phyloP scores from a whole-genome alignment of 129 eudicot species.

The Helianthus tuberosus region DNA sequence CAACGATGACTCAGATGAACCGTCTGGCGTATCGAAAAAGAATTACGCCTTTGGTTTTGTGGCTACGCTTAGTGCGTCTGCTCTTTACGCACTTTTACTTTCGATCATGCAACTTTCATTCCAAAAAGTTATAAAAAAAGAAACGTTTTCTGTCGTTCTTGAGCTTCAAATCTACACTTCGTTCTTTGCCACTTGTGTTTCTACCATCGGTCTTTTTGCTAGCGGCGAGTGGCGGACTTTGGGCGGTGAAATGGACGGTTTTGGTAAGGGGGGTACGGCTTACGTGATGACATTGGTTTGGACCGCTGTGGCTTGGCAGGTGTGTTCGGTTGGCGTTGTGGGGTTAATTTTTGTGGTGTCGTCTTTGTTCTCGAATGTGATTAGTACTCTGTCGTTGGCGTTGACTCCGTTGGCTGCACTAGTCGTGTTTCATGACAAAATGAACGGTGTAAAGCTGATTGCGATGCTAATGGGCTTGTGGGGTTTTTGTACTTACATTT shows the following conservation, averaged over 20 bases:
- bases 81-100: constrained; percentile 69
- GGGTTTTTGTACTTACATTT: constrained; percentile 80
- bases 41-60: constrained; percentile 64
- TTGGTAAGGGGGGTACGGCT: constrained; percentile 51
- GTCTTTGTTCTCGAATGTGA: constrained; percentile 78
- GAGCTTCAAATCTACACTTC: constrained; percentile 83
- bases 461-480: constrained; percentile 80
- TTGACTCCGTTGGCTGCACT: constrained; percentile 79
- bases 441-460: constrained; percentile 73
- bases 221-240: constrained; percentile 88
- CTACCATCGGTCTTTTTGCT: constrained; percentile 74
- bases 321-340: constrained; percentile 85
- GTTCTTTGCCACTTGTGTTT: constrained; percentile 68
- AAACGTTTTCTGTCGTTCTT: constrained; percentile 74
- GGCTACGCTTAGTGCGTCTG: constrained; percentile 71
- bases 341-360: constrained; percentile 84
- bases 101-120: constrained; percentile 83
- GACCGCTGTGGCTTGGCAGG: constrained; percentile 94
- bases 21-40: constrained; percentile 52
- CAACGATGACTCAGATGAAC: constrained; percentile 67
- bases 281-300: constrained; percentile 76
- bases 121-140: constrained; percentile 61
- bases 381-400: constrained; percentile 77
- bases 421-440: constrained; percentile 63
- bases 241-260: constrained; percentile 63